phyloP scores from a whole-genome alignment of 345 rosid species.

The Streptanthus diversifolius region DNA sequence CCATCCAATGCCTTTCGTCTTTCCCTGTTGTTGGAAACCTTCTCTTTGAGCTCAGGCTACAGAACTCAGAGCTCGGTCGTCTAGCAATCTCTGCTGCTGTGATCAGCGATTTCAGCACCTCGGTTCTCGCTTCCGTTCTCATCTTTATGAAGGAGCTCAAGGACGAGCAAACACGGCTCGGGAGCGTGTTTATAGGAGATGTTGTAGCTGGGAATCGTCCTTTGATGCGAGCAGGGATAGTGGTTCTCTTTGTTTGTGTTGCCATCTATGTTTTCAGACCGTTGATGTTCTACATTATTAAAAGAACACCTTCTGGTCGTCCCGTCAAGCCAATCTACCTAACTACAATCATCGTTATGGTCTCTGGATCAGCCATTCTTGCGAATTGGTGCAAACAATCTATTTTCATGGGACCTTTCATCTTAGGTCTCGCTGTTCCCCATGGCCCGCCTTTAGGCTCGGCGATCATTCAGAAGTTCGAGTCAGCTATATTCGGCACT shows the following conservation, averaged over 20 bases:
- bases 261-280: constrained; percentile 31
- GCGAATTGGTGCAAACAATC: constrained; percentile 30
- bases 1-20: constrained; percentile 35
- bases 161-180: constrained; percentile 27
- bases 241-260: constrained; percentile 20
- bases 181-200: constrained; percentile 31
- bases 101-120: constrained; percentile 31
- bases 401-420: constrained; percentile 39
- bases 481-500: constrained; percentile 32
- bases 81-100: constrained; percentile 43
- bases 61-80: constrained; percentile 54
- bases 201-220: constrained; percentile 19
- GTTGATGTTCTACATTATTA: constrained; percentile 32
- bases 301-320: constrained; percentile 34
- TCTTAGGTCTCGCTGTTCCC: constrained; percentile 44
- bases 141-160: constrained; percentile 32
- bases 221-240: constrained; percentile 11
- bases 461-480: constrained; percentile 39
- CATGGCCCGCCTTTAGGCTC: constrained; percentile 58
- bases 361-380: constrained; percentile 29
- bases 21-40: constrained; percentile 46
- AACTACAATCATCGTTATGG: constrained; percentile 27
- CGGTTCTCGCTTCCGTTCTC: background rate
- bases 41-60: constrained; percentile 47
- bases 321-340: constrained; percentile 33